Base-by-base conservation (phyloP, 1,284 basidiomycete genomes). In the Exobasidium cylindrosporum region DNA sequence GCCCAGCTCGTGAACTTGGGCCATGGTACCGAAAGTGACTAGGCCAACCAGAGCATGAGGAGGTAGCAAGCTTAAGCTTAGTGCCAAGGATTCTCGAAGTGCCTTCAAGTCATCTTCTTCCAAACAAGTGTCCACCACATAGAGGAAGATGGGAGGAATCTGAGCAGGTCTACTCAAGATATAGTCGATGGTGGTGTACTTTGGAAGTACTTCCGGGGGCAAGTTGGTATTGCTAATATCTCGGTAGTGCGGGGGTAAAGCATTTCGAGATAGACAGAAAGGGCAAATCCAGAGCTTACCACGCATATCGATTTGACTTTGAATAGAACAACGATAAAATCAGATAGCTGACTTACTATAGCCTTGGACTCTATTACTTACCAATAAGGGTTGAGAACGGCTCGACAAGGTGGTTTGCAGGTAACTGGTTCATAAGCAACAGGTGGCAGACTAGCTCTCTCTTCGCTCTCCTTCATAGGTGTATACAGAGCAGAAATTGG, bases 221-320 rank as follows among this genome's bases (percentile, higher is more conserved):
- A 97, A 86, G 82, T 97, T 97, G 68, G 91, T 95, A 83, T 90
- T 91, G 64, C 92, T 93, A 73, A 98, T 96, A 81, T 98, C 95
- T 83, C 97, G 96, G 86, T 98, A 98, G 82, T 98, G 95, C 0
- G 93, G 92, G 6, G 95, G 95, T 83, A 98, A 97, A 1, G 94
- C 88, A 81, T 97, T 98, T 66, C 95, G 88, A 58, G 91, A 89
- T 61, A 97, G 84, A 83, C 95, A 98, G 84, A 98, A 98, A 2
- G 95, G 95, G 80, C 95, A 98, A 76, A 98, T 97, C 95, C 95
- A 98, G 61, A 98, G 87, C 83, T 97, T 98, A 69, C 91, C 94
- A 72, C 96, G 88, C 64, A 97, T 91, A 82, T 98, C 95, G 80
- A 98, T 94, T 84, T 97, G 95, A 82, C 95, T 96, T 26, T 30